Conservation (phyloP, 495 filamentous ascomycete species). For the Delitschia confertaspora region DNA sequence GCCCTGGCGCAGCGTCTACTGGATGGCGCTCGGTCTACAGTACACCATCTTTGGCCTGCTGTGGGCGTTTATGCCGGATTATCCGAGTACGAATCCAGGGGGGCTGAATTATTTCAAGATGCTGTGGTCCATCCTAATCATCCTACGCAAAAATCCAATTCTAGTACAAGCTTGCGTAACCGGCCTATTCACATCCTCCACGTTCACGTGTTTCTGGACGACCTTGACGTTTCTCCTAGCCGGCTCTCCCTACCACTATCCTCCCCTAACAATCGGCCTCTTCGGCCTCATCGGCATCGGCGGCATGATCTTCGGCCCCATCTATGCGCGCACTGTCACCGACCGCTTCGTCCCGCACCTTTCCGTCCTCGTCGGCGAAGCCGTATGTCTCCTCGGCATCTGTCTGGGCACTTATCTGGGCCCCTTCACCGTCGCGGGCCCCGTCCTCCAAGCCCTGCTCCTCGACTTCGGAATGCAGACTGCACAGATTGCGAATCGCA, state of each 20-base stretch:
- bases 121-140: conserved; percentile 51
- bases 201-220: conserved; percentile 72
- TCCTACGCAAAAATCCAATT: conserved; percentile 55
- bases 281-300: conserved; percentile 71
- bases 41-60: conserved; percentile 56
- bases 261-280: conserved; percentile 59
- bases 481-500: conserved; percentile 65
- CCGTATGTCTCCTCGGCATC: conserved; percentile 52
- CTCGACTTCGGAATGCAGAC: conserved; percentile 68
- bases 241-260: conserved; percentile 57
- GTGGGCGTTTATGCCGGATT: conserved; percentile 72
- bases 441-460: conserved; percentile 63
- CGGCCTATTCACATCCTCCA: conserved; percentile 46
- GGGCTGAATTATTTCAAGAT: conserved; percentile 58
- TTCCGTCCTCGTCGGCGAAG: conserved; percentile 54
- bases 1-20: conserved; percentile 70
- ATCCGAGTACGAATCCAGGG: conserved; percentile 60
- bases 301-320: conserved; percentile 54
- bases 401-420: conserved; percentile 65
- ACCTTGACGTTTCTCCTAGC: conserved; percentile 73
- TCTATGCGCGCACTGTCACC: conserved; percentile 62
- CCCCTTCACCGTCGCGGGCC: conserved; percentile 57
- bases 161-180: conserved; percentile 59
- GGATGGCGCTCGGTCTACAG: conserved; percentile 67
- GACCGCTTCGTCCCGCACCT: conserved; percentile 59